A percentile compares a stretch with the other conserved stretches of the same genome.
Evolutionary conservation across 2,329 filamentous ascomycete genomes (phyloP).

Genomic region (Zymoseptoria pseudotritici): DNA sequence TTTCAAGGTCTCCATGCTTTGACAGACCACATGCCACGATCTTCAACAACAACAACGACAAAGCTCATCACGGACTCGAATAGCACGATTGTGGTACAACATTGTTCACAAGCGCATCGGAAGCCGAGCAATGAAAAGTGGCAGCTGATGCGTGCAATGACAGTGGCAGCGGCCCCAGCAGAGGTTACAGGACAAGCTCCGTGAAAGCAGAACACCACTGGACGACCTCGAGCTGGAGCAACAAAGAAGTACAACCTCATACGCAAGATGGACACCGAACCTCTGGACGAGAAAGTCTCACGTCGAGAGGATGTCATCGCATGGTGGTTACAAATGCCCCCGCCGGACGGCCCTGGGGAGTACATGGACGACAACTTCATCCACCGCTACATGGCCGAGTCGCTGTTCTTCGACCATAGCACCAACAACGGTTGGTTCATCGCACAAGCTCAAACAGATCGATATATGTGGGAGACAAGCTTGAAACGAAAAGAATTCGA

Average conservation of each 20-base stretch:
- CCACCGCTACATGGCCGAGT: constrained; percentile 55
- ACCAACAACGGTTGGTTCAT: constrained; percentile 54
- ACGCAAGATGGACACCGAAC: constrained; percentile 14
- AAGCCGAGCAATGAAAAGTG: not conserved
- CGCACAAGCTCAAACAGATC: constrained; percentile 45
- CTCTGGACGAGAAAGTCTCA: constrained; percentile 23
- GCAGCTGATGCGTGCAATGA: not conserved
- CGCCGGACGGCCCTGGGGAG: constrained; percentile 3
- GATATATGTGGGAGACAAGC: constrained; percentile 43
- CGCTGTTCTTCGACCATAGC: constrained; percentile 55
- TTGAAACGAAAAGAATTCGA: constrained; percentile 52
- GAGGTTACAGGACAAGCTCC: not conserved
- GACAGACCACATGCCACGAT: not conserved
- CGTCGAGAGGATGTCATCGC: constrained; percentile 18
- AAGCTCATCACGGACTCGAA: not conserved
- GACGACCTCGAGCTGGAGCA: not conserved
- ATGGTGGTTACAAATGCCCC: constrained; percentile 21
- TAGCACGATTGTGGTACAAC: not conserved
- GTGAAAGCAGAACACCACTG: not conserved
- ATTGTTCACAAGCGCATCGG: not conserved
- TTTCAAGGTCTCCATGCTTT: not conserved
- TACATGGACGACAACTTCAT: constrained; percentile 38
- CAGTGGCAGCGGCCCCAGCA: not conserved
- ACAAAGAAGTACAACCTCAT: not conserved
- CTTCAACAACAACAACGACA: not conserved